Evolutionary conservation across 768 basidiomycete species (phyloP).

Genomic region (Russula vinacea): DNA sequence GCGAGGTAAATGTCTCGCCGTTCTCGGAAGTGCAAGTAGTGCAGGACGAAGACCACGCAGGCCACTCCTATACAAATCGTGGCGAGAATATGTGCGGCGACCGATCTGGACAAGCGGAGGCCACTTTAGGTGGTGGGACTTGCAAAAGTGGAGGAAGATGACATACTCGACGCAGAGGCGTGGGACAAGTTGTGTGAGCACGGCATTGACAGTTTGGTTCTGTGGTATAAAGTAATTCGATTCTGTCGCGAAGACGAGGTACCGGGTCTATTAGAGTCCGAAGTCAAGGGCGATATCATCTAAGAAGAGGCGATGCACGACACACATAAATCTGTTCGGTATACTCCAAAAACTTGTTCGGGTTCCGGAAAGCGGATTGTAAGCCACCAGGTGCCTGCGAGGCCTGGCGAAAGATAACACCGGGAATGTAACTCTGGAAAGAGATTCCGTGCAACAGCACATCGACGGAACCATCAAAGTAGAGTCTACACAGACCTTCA

Average conservation of each 20-base stretch:
- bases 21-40: conserved; percentile 40
- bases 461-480: conserved; percentile 37
- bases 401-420: conserved; percentile 57
- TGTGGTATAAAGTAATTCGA: conserved; percentile 54
- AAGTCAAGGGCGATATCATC: background rate
- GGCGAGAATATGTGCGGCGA: conserved; percentile 53
- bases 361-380: conserved; percentile 46
- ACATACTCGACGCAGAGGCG: conserved; percentile 61
- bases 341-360: conserved; percentile 51
- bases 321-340: conserved; percentile 52
- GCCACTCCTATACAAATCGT: conserved; percentile 49
- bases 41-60: conserved; percentile 46
- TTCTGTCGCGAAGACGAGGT: conserved; percentile 56
- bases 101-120: conserved; percentile 39
- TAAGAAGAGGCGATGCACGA: background rate
- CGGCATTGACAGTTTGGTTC: conserved; percentile 41
- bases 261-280: conserved; percentile 44
- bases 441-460: conserved; percentile 51
- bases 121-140: background rate
- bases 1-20: conserved; percentile 25
- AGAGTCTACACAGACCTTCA: conserved; percentile 16
- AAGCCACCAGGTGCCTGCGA: conserved; percentile 42
- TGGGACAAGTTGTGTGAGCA: conserved; percentile 43
- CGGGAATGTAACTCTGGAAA: conserved; percentile 52
- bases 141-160: background rate